Evolutionary conservation across 2,329 filamentous ascomycete species (phyloP).

Genomic region (Beauveria sp.): DNA sequence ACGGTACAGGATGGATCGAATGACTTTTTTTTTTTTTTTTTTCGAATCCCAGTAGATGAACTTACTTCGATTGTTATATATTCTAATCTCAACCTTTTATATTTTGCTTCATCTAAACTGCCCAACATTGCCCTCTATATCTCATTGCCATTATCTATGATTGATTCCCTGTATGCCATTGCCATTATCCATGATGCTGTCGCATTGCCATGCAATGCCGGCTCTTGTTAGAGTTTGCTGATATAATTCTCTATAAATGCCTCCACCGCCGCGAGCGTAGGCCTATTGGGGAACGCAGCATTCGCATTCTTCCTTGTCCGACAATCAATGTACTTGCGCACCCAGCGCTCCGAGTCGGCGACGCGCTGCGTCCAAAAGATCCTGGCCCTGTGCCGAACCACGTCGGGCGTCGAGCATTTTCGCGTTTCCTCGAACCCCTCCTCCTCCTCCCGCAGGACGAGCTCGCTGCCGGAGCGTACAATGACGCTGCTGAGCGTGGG

Average conservation of each 20-base stretch:
- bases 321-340: constrained; percentile 30
- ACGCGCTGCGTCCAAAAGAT: constrained; percentile 44
- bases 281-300: not conserved
- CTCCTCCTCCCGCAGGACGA: constrained; percentile 34
- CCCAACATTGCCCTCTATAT: not conserved
- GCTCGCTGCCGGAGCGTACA: constrained; percentile 35
- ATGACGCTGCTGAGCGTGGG: constrained; percentile 37
- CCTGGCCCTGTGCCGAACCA: constrained; percentile 30
- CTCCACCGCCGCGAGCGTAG: not conserved
- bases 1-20: not conserved
- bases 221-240: not conserved
- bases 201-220: no score
- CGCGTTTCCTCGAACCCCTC: constrained; percentile 8
- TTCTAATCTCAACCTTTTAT: no score
- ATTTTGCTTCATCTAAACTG: no score
- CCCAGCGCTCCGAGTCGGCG: constrained; percentile 38
- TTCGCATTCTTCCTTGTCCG: not conserved
- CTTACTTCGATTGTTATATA: no score
- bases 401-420: constrained; percentile 23
- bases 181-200: no score
- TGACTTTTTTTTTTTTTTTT: no score
- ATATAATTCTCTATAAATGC: not conserved
- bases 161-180: no score
- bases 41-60: no score
- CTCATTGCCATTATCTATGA: no score